phyloP scores from a whole-genome alignment of 140 eudicot species.

The Bidens hawaiensis region DNA sequence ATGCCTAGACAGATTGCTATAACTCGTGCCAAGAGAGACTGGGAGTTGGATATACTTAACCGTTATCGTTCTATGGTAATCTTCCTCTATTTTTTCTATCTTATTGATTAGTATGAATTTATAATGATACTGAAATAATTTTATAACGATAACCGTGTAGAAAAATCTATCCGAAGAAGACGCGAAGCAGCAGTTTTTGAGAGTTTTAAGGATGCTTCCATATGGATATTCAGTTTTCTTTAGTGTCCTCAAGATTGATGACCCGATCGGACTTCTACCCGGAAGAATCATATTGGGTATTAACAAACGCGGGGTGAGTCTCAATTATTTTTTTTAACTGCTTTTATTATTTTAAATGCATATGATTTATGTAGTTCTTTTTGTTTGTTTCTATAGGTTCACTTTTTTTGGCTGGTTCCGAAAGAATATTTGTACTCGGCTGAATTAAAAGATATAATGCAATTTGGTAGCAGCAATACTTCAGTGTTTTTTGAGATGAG shows the following conservation, averaged over 20 bases:
- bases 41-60: too few species aligned
- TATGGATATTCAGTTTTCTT: constrained; percentile 95
- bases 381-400: constrained; percentile 54
- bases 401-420: constrained; percentile 97
- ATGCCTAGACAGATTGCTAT: too few species aligned
- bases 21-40: too few species aligned
- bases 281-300: constrained; percentile 84
- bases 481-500: too few species aligned
- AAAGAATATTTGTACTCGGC: constrained; percentile 96
- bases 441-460: constrained; percentile 90
- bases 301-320: too few species aligned
- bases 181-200: constrained; percentile 83
- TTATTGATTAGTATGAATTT: background rate
- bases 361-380: background rate
- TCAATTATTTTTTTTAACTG: background rate
- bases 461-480: too few species aligned
- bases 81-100: background rate
- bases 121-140: background rate
- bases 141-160: constrained; percentile 35
- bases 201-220: constrained; percentile 79
- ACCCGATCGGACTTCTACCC: constrained; percentile 93
- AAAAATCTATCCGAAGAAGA: constrained; percentile 89
- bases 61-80: constrained; percentile 90
- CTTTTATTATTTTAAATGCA: background rate
- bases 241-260: constrained; percentile 95